Base-by-base conservation (phyloP, 371 early-diverging fungal species). In the Mucor lusitanicus region DNA sequence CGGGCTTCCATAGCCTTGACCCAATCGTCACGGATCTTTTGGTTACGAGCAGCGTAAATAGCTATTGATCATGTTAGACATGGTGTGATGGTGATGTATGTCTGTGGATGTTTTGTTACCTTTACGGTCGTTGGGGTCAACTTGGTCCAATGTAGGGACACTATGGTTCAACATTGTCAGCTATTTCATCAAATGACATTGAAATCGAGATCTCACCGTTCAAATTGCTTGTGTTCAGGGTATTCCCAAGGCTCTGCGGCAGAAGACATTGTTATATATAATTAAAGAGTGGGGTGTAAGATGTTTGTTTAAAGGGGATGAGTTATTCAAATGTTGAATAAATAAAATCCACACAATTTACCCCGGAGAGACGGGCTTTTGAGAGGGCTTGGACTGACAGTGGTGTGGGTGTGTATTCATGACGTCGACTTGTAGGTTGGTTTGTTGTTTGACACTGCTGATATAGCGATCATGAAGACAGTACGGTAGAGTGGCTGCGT, bases 1-100 rank as follows among this genome's bases (percentile, higher is more conserved):
- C 92, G 88, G 35, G 89, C 87, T 80, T 93, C 92, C 92, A 93
- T 92, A 48, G 88, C 88, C 77, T 88, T 90, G 28, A 94, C 89
- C 94, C 94, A 94, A 68, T 91, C 84, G 68, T 92, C 92, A 56
- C 93, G 91, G 70, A 93, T 86, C 64, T 87, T 81, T 71, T 90
- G 89, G 68, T 87, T 89, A 59, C 91, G 89, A 65, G 91, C 91
- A 65, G 89, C 89, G 33, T 87, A 85, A 35, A 92, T 76, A 65
- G 90, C 94, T 92, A 54, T 12, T 39, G 15, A 28, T 28, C 8
- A 23, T 25, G 21, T 50, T 55, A 30, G 15, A n/a, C 3, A 28
- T 28, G 13, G 15, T 55, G 32, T 32, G 15, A 9, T 21, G 23
- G 1, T 48, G 48, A 23, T 21, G n/a, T 6, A 21, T 21, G 23